Evolutionary conservation across 805 yeast genomes (phyloP), one percentile per base, ranked within the genome.

Genomic region (Hyphopichia homilentoma): DNA sequence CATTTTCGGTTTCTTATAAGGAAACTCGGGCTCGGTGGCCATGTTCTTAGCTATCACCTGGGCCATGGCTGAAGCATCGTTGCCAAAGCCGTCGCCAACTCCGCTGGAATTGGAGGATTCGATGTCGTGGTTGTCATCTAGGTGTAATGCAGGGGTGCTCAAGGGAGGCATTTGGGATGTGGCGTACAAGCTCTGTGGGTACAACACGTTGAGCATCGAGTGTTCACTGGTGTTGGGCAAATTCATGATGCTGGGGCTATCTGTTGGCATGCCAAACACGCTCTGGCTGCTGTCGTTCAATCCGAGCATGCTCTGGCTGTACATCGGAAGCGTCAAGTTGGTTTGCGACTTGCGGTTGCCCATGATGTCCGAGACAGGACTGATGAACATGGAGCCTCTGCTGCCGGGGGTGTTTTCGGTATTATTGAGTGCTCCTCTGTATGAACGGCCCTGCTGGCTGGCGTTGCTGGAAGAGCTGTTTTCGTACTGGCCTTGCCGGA

Each of bases 361-460:
- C 53, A 54, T 52, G 25, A 68, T 41, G 35, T 70, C 58, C 38
- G 64, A 63, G 4, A 75, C 72, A 2, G 81, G 81, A 16, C 78
- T 72, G 13, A 75, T 59, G 37, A 71, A 73, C 70, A 75, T 58
- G 4, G 78, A 71, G 7, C 56, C 53, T 38, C 77, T 48, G 26
- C 38, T 40, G 21, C 38, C 36, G 17, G 14, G 21, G 17, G 16
- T 11, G 20, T 18, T 31, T 26, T 11, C 14, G 9, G 24, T 32
- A 32, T 25, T 20, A 24, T 32, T 31, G 22, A 45, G 39, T 27
- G 54, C 51, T 38, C 57, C 54, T 16, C 57, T 41, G 34, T 60
- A 61, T 5, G 59, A n/a, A 12, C 57, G 40, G 9, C 64, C 65
- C 21, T 39, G 57, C n/a, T 36, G 37, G 6, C 31, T 12, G 13